These are phyloP conservation scores for Didymella exigua DNA, from an alignment of 2,329 filamentous ascomycete genomes.

Conservation along the genomic window DNA sequence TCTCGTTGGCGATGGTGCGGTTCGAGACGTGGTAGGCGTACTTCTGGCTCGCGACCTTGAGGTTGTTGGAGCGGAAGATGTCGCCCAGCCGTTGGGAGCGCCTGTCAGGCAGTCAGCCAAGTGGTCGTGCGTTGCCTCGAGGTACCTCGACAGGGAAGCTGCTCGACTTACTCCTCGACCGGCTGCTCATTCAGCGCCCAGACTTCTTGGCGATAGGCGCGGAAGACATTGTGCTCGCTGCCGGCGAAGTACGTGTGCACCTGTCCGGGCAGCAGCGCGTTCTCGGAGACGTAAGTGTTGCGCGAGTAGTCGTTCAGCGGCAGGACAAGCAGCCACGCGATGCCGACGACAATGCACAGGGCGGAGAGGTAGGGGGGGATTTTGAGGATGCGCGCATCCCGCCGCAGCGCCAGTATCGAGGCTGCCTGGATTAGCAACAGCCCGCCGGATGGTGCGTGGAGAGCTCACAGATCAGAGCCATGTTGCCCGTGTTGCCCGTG, in stretches of 20 bases:
- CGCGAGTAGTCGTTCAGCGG: slow-evolving; percentile 91
- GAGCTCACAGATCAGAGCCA: slow-evolving; percentile 47
- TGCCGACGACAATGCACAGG: slow-evolving; percentile 81
- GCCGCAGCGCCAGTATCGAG: slow-evolving; percentile 71
- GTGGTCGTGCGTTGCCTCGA: background rate
- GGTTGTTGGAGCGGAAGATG: slow-evolving; percentile 76
- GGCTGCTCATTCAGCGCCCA: slow-evolving; percentile 61
- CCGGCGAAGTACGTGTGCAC: slow-evolving; percentile 98
- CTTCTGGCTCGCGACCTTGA: slow-evolving; percentile 87
- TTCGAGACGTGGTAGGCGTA: slow-evolving; percentile 85
- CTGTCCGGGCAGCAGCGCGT: slow-evolving; percentile 91
- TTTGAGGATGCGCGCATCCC: slow-evolving; percentile 80
- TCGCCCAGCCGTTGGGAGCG: slow-evolving; percentile 72
- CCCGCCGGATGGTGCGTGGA: background rate
- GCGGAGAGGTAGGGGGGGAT: slow-evolving; percentile 87
- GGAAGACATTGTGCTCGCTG: slow-evolving; percentile 92
- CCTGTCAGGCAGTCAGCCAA: slow-evolving; percentile 36
- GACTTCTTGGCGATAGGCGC: slow-evolving; percentile 86
- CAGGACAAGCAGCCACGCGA: slow-evolving; percentile 87
- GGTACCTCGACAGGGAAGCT: background rate
- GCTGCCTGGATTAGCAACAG: slow-evolving; percentile 34
- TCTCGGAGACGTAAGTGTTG: slow-evolving; percentile 95
- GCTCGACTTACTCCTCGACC: slow-evolving; percentile 43
- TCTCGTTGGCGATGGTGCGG: slow-evolving; percentile 76
- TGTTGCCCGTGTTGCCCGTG: too few relatives aligned